Evolutionary conservation across 805 yeast species (phyloP), one percentile per base, ranked within the genome.

Genomic region (Cyberlindnera xishuangbannaensis): DNA sequence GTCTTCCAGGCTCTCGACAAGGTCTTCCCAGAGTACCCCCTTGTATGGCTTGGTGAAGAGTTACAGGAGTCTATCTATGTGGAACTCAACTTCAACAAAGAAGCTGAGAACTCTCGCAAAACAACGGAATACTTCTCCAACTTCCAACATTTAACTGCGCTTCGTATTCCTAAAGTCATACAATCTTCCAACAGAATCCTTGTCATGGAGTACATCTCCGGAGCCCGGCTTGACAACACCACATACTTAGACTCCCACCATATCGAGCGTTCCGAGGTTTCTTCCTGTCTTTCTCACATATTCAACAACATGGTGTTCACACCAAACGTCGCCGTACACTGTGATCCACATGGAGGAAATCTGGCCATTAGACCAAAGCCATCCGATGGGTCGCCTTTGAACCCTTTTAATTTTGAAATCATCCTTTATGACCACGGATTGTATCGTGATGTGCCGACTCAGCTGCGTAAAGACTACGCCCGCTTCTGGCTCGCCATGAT

Each of bases 291-390:
- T 24, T 77, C 96, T 0, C 95, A 90, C 48, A 78, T 86, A 18
- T 92, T 92, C 65, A 85, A 90, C 62, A 79, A 77, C 51, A 92
- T 92, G 99, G 86, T 92, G 25, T 92, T 92, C 63, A 81, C 94
- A 2, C 95, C 96, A 1, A 79, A 77, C 18, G 95, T 86, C 15
- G 85, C 90, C 1, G 73, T 92, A 27, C 99, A 92, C 56, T 92
- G 98, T 62, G 99, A 92, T 56, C 98, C 98, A 1, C 99, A 92
- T 56, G 95, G 95, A 9, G 99, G 99, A 0, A 92, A 92, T 51
- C 64, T 92, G 39, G 96, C 97, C 0, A 85, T 92, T 15, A 65
- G 87, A 36, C 60, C 67, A 1, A 45, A 62, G 14, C 48, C 57
- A 7, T 41, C 48, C 14, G 45, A 47, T 19, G 55, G 38, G 22